Conservation (phyloP, 495 filamentous ascomycete genomes). For the Xylaria telfairii region DNA sequence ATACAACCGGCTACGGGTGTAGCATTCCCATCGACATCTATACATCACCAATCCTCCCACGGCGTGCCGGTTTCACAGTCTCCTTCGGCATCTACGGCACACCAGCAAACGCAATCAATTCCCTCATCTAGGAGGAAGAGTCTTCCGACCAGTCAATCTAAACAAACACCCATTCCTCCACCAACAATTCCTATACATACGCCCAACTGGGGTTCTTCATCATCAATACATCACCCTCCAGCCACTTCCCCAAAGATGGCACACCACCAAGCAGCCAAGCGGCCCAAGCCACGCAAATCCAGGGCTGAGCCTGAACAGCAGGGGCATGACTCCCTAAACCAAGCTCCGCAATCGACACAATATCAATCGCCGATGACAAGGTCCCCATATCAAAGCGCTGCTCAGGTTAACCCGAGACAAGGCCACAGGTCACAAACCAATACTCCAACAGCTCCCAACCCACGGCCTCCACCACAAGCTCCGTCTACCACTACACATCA, state of each 20-base stretch:
- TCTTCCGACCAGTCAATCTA: constrained; percentile 31
- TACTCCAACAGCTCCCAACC: constrained; percentile 31
- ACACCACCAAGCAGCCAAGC: constrained; percentile 29
- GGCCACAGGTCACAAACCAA: constrained; percentile 33
- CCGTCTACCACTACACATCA: constrained; percentile 26
- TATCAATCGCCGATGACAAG: constrained; percentile 31
- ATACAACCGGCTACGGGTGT: constrained; percentile 23
- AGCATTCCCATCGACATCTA: constrained; percentile 24
- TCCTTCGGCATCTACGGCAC: constrained; percentile 1
- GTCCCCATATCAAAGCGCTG: constrained; percentile 34
- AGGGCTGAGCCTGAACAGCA: constrained; percentile 27
- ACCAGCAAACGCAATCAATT: constrained; percentile 22
- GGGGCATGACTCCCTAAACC: constrained; percentile 24
- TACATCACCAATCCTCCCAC: constrained; percentile 9
- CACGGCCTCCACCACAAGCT: constrained; percentile 34
- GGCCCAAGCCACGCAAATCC: constrained; percentile 32
- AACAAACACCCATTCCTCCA: constrained; percentile 31
- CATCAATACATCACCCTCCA: constrained; percentile 19
- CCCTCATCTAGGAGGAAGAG: constrained; percentile 31
- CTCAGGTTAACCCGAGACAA: constrained; percentile 32
- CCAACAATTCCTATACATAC: constrained; percentile 26
- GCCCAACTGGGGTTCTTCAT: constrained; percentile 31
- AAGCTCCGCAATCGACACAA: constrained; percentile 25
- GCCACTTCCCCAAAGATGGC: constrained; percentile 27
- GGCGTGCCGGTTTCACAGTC: constrained; percentile 15